phyloP scores from a whole-genome alignment of 495 filamentous ascomycete species.

The Penicillium coprophilum region DNA sequence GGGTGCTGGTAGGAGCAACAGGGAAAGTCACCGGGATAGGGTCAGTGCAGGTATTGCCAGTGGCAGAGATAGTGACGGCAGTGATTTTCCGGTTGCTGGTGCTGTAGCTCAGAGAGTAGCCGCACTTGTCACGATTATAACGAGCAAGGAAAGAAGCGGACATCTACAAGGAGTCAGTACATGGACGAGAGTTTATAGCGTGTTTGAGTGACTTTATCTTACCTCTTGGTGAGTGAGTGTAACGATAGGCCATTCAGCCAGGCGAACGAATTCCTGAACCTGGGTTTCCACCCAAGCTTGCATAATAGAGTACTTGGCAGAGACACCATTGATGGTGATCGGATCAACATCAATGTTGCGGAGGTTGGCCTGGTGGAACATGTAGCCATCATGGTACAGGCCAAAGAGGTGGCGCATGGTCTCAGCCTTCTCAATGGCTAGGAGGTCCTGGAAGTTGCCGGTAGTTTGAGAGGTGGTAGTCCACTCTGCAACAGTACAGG shows the following conservation, averaged over 20 bases:
- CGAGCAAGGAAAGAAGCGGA: slow-evolving; percentile 51
- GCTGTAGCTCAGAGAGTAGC: slow-evolving; percentile 49
- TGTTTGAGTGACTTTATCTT: slow-evolving; percentile 8
- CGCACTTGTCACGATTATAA: slow-evolving; percentile 55
- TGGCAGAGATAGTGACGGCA: slow-evolving; percentile 51
- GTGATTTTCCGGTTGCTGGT: slow-evolving; percentile 47
- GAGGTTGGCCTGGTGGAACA: slow-evolving; percentile 60
- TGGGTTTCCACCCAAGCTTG: slow-evolving; percentile 63
- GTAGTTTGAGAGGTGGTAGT: slow-evolving; percentile 55
- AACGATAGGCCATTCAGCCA: slow-evolving; percentile 59
- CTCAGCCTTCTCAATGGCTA: slow-evolving; percentile 49
- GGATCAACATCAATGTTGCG: slow-evolving; percentile 47
- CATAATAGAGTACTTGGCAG: slow-evolving; percentile 51
- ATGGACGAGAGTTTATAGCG: not conserved
- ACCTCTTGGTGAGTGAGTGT: slow-evolving; percentile 56
- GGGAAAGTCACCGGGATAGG: slow-evolving; percentile 60
- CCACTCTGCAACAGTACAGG: slow-evolving; percentile 60
- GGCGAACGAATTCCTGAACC: slow-evolving; percentile 55
- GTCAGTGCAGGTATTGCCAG: slow-evolving; percentile 50
- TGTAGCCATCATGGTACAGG: slow-evolving; percentile 52
- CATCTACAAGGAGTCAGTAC: slow-evolving; percentile 33
- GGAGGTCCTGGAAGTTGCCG: slow-evolving; percentile 49
- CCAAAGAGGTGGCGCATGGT: slow-evolving; percentile 57
- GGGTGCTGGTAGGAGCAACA: slow-evolving; percentile 37
- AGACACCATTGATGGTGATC: slow-evolving; percentile 53